Evolutionary conservation across 2,329 filamentous ascomycete species (phyloP), one percentile per base, ranked within the genome.

Genomic region (Parafenestella ontariensis): DNA sequence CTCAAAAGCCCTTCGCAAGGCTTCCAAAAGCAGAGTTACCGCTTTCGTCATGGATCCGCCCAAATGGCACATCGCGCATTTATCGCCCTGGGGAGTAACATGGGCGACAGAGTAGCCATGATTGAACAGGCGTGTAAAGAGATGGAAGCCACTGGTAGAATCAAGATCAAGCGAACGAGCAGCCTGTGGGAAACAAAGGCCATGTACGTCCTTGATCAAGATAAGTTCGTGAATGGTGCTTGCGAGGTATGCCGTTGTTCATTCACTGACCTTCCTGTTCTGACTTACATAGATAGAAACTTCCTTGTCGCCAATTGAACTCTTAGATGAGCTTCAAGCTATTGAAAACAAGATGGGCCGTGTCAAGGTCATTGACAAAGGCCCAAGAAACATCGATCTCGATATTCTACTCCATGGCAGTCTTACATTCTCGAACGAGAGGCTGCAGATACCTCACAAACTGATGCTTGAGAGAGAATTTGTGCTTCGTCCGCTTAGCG

Each of bases 181-280:
- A 89, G 87, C 57, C 81, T 99, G 3, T 99, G 95, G 85, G 92
- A 98, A 79, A 99, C 94, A 3, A 87, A 91, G 66, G 92, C 95
- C 20, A 99, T 99, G 95, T 99, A 99, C 76, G 90, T 97, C 60
- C 80, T 90, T 59, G 89, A 97, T 59, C 95, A 99, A 75, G 87
- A 88, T 59, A 85, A 86, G 26, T 99, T 99, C 71, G 80, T 97
- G 43, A 99, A 99, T 72, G 95, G 92, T 18, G 93, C 88, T 52
- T 96, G 92, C 75, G 91, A 96, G 87, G 92, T 96, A 75, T 73
- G 86, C 81, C 37, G 42, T 17, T 20, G 8, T 18, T 47, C 9
- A 1, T 26, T 24, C 23, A 46, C 15, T 43, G 17, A n/a, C 5
- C n/a, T 3, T 15, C 28, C 54, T 45, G 26, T 34, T 18, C 41